Conservation (phyloP, 73 alveolate genomes). For the Paramecium biaurelia region DNA sequence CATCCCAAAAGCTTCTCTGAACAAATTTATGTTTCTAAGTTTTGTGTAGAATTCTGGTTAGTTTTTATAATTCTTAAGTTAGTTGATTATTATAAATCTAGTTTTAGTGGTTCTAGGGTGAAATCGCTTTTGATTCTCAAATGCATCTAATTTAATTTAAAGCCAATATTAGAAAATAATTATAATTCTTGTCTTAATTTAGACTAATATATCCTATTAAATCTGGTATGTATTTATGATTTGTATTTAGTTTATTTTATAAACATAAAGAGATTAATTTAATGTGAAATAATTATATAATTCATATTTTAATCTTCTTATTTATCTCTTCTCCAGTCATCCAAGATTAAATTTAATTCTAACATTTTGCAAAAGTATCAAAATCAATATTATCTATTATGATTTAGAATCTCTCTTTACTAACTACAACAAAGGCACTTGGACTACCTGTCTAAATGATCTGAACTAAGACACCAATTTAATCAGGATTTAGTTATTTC, state of each 20-base stretch:
- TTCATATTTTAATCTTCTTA: conserved; percentile 17
- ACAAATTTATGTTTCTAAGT: too few species aligned
- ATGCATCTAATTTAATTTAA: not conserved
- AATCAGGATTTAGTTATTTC: not conserved
- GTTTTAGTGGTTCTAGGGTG: not conserved
- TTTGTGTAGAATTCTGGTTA: too few species aligned
- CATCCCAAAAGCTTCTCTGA: not conserved
- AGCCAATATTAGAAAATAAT: not conserved
- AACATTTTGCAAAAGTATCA: not conserved
- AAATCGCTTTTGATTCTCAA: not conserved
- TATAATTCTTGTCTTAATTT: not conserved
- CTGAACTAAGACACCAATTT: not conserved
- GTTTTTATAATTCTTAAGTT: not conserved
- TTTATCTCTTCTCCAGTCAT: not conserved
- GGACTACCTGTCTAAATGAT: not conserved
- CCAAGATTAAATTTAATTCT: conserved; percentile 13
- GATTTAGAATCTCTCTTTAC: not conserved
- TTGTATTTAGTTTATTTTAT: not conserved
- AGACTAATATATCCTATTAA: not conserved
- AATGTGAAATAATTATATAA: not conserved
- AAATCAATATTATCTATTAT: conserved; percentile 5
- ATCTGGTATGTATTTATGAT: too few species aligned
- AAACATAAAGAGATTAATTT: not conserved
- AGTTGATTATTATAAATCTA: not conserved
- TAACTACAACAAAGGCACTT: conserved; percentile 7